Conservation (phyloP, 371 early-diverging fungal genomes). For the Mortierella sp. region DNA sequence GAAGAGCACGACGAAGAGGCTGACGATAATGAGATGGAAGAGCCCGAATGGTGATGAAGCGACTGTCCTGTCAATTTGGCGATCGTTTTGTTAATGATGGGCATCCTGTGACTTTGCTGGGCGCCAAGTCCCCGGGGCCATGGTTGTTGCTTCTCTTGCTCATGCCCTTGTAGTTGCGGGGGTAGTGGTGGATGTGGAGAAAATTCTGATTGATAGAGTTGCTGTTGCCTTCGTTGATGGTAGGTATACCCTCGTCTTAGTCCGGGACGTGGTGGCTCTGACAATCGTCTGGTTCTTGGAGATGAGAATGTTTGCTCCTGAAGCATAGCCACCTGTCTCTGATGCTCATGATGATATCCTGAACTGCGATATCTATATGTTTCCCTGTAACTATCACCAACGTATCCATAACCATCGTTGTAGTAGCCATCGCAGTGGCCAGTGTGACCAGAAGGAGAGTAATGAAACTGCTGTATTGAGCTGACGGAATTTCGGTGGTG, state of each 20-base stretch:
- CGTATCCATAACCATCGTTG: slow-evolving; percentile 1
- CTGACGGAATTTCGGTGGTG: slow-evolving; percentile 36
- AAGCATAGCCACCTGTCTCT: too few species aligned
- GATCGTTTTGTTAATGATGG: slow-evolving; percentile 6
- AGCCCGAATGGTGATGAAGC: slow-evolving; percentile 2
- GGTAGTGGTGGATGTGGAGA: too few species aligned
- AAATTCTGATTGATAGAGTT: not conserved
- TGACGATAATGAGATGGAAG: slow-evolving; percentile 4
- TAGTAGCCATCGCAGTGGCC: slow-evolving; percentile 2
- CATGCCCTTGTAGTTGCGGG: too few species aligned
- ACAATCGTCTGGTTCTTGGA: too few species aligned
- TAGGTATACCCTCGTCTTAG: not conserved
- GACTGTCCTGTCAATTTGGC: not conserved
- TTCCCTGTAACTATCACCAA: too few species aligned
- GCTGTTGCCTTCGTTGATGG: not conserved
- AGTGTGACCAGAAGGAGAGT: not conserved
- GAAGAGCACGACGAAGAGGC: slow-evolving; percentile 8
- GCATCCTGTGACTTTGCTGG: not conserved
- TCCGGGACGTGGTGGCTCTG: too few species aligned
- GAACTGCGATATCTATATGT: too few species aligned
- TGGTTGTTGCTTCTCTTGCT: not conserved
- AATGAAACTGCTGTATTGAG: slow-evolving; percentile 46
- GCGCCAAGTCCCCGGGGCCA: too few species aligned
- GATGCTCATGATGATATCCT: too few species aligned
- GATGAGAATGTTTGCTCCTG: too few species aligned